Evolutionary conservation across 805 yeast genomes (phyloP).

Genomic region (Candida verbasci): DNA sequence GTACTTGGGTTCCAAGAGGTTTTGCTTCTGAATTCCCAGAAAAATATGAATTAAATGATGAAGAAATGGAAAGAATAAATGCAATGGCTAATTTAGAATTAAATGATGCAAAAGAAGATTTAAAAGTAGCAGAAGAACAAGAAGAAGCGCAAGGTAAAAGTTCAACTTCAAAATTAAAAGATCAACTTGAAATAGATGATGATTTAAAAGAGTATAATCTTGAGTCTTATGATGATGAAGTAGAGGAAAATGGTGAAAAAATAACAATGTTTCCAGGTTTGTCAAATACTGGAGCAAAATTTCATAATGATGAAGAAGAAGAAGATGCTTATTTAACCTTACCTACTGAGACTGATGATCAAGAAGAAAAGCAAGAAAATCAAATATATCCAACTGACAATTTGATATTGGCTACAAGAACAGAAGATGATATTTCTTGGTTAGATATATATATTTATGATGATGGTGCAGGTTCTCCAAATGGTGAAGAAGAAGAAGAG

Average conservation of each 20-base stretch:
- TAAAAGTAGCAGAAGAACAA: slow-evolving; percentile 41
- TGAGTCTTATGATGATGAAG: slow-evolving; percentile 76
- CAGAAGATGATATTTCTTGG: slow-evolving; percentile 92
- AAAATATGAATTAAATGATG: slow-evolving; percentile 82
- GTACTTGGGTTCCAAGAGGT: slow-evolving; percentile 96
- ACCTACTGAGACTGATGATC: slow-evolving; percentile 57
- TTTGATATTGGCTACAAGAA: slow-evolving; percentile 83
- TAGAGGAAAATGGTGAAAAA: slow-evolving; percentile 52
- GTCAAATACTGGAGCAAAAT: slow-evolving; percentile 53
- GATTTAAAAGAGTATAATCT: slow-evolving; percentile 85
- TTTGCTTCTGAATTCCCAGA: slow-evolving; percentile 90
- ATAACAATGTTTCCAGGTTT: slow-evolving; percentile 71
- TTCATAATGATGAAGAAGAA: slow-evolving; percentile 27
- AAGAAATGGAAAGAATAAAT: slow-evolving; percentile 86
- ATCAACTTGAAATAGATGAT: slow-evolving; percentile 66
- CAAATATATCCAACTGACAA: slow-evolving; percentile 90
- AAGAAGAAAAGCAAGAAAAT: slow-evolving; percentile 77
- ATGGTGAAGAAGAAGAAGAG: slow-evolving; percentile 62
- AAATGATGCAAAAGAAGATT: slow-evolving; percentile 66
- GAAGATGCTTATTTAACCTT: slow-evolving; percentile 60
- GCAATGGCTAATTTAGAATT: slow-evolving; percentile 81
- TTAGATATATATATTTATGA: slow-evolving; percentile 93
- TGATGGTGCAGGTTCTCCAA: slow-evolving; percentile 84
- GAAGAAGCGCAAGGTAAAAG: slow-evolving; percentile 15
- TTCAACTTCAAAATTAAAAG: slow-evolving; percentile 28